phyloP scores from a whole-genome alignment of 306 rosid genomes.

The Vachellia pachyceras region DNA sequence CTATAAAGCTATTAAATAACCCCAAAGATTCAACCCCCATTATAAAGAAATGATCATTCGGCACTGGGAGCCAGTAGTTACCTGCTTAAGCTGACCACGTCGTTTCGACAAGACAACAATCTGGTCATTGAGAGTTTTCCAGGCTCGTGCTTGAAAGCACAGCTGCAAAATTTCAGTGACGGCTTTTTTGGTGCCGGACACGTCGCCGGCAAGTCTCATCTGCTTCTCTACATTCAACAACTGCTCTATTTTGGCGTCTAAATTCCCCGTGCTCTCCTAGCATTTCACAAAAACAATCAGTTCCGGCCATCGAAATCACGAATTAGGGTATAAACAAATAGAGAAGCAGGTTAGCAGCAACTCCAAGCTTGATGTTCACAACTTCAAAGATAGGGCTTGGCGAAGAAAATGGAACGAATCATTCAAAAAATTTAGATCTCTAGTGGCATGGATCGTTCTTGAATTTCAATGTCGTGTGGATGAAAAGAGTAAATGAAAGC shows the following conservation, averaged over 20 bases:
- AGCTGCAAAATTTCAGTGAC: slow-evolving; percentile 72
- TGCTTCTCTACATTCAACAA: slow-evolving; percentile 82
- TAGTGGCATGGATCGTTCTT: neutral
- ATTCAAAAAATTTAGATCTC: slow-evolving; percentile 33
- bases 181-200: slow-evolving; percentile 82
- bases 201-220: slow-evolving; percentile 76
- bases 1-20: neutral
- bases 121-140: slow-evolving; percentile 88
- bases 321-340: neutral
- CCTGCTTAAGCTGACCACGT: slow-evolving; percentile 96
- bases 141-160: slow-evolving; percentile 81
- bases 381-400: neutral
- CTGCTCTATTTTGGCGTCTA: slow-evolving; percentile 68
- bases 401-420: neutral
- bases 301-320: neutral
- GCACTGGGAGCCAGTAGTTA: neutral
- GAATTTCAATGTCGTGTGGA: neutral
- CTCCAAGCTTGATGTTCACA: neutral
- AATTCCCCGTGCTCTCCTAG: slow-evolving; percentile 63
- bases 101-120: slow-evolving; percentile 85
- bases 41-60: neutral
- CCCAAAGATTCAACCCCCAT: no score
- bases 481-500: neutral
- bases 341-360: neutral
- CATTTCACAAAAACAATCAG: slow-evolving; percentile 23